Evolutionary conservation across 352 stramenopile genomes (phyloP).

Genomic region (Phytophthora parvispora): DNA sequence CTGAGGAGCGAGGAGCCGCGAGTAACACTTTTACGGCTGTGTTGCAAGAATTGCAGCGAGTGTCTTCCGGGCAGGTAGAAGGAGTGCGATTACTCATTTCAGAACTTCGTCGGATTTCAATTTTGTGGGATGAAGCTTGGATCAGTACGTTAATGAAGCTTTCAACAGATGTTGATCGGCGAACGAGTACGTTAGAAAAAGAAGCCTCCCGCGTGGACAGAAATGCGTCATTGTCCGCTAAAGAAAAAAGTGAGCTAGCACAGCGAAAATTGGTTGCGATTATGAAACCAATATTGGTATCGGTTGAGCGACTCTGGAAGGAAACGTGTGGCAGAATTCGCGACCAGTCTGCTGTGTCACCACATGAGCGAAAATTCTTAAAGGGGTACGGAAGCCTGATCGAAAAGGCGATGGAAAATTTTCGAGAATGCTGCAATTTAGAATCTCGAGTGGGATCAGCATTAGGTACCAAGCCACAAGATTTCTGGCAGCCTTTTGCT

Average conservation of each 20-base stretch:
- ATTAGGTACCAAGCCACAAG: conserved; percentile 27
- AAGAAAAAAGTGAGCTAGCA: conserved; percentile 75
- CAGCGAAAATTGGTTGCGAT: conserved; percentile 83
- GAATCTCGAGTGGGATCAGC: conserved; percentile 23
- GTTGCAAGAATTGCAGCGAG: conserved; percentile 48
- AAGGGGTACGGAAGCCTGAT: conserved; percentile 70
- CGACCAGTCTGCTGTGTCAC: conserved; percentile 49
- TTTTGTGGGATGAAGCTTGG: conserved; percentile 91
- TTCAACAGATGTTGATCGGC: conserved; percentile 72
- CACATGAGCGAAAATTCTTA: conserved; percentile 82
- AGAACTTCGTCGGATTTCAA: conserved; percentile 81
- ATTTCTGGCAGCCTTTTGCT: conserved; percentile 78
- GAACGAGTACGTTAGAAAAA: conserved; percentile 79
- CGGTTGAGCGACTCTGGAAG: conserved; percentile 67
- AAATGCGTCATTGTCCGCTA: conserved; percentile 67
- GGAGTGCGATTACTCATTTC: conserved; percentile 72
- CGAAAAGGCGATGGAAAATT: conserved; percentile 48
- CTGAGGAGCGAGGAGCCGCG: conserved; percentile 7
- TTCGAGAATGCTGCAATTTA: conserved; percentile 53
- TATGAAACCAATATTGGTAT: conserved; percentile 85
- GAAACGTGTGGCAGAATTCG: conserved; percentile 63
- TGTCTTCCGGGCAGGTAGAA: conserved; percentile 54
- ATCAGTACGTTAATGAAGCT: conserved; percentile 78
- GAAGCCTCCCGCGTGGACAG: conserved; percentile 76
- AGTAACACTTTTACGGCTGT: conserved; percentile 48